Evolutionary conservation across 768 basidiomycete species (phyloP), one percentile per base, ranked within the genome.

Genomic region (Pulveroboletus sp.): DNA sequence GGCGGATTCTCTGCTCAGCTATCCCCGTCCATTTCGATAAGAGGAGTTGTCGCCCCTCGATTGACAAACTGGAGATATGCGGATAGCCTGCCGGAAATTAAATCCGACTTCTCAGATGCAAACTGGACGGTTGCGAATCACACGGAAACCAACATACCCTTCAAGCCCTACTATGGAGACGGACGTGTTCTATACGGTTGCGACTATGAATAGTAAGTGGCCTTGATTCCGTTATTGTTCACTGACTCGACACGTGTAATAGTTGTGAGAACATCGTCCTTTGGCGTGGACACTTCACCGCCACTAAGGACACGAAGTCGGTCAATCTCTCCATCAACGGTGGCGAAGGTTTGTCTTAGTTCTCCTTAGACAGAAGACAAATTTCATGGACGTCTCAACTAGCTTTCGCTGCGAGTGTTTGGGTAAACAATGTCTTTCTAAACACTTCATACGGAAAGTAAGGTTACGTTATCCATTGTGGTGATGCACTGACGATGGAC

Each of bases 251-350:
- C 3, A 0, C 6, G 43, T 39, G 40, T 10, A 14, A 53, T 36
- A 90, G 89, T 69, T 91, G 89, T 55, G 89, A 92, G 67, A 89
- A 89, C 58, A 73, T 78, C 6, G 84, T 90, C 28, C 70, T 93
- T 13, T 92, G 86, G 86, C 76, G 87, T 30, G 90, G 90, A 1
- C 85, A 90, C 65, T 93, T 93, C 67, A 73, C 65, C 13, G 79
- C 78, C 1, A 82, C 77, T 0, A 81, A 82, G 11, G 58, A 62
- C 1, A 83, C 83, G 60, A 80, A 75, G 60, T 83, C 75, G 30
- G 79, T 84, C 26, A 86, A 87, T 53, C 69, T 92, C 11, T 84
- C 83, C 1, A 84, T 93, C 60, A 89, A 90, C 54, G 90, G 89
- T 8, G 87, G 89, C 10, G 76, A 80, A 76, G 86, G 86, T 84